Evolutionary conservation across 2,329 filamentous ascomycete species (phyloP), one percentile per base, ranked within the genome.

Genomic region (Arthroderma sp.): DNA sequence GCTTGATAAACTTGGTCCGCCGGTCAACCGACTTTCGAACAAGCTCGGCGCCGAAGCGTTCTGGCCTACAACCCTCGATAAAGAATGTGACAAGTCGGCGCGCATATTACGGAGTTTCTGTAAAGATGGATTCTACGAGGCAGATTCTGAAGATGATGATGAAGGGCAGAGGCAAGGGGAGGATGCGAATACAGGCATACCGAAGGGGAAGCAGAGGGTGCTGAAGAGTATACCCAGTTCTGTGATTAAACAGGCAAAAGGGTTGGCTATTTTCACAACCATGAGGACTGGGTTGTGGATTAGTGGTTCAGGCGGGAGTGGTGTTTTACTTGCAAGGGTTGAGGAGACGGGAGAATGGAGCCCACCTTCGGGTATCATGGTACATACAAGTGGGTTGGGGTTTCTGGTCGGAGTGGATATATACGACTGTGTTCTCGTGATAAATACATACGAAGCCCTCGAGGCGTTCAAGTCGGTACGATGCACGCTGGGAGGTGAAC

Each of bases 221-320:
- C 58, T 85, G 42, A 85, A 89, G 65, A 91, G 87, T 67, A 95
- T 96, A 29, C 89, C 89, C 0, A 70, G 80, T 46, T 75, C 81
- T 57, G 85, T 95, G 46, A 85, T 96, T 54, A 78, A 84, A 58
- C 85, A 91, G 65, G 87, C 88, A 29, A 86, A 89, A 53, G 89
- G 86, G 7, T 74, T 96, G 47, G 88, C 86, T 44, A 85, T 96
- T 53, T 95, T 95, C 67, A 94, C 88, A 1, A 94, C 86, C 29
- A 94, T 95, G 86, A 81, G 89, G 48, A 89, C 85, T 9, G 89
- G 89, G 8, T 69, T 95, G 30, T 94, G 88, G 84, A 74, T 94
- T 54, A 89, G 85, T 38, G 89, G 89, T 38, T 88, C 87, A 10
- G 88, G 88, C 29, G 89, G 89, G 34, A 89, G 85, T 46, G 89